Evolutionary conservation across 2,329 filamentous ascomycete species (phyloP).

Genomic region (Leptographium procerum): DNA sequence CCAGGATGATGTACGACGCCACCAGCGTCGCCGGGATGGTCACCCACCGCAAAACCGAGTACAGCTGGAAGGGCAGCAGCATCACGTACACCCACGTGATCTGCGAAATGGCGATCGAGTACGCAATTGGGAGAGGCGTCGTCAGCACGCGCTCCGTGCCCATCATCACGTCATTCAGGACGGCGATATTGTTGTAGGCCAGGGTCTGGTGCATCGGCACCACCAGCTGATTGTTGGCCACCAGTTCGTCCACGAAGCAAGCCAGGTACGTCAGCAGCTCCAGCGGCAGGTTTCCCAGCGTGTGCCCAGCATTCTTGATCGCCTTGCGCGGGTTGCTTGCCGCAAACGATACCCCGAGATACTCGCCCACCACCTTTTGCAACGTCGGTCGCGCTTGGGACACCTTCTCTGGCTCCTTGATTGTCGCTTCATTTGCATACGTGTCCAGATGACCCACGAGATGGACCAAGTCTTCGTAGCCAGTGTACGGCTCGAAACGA

Average conservation of each 20-base stretch:
- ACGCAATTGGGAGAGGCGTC: slow-evolving; percentile 59
- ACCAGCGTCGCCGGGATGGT: slow-evolving; percentile 57
- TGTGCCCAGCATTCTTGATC: slow-evolving; percentile 54
- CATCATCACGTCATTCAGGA: slow-evolving; percentile 53
- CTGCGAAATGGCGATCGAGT: slow-evolving; percentile 64
- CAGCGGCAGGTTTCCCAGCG: slow-evolving; percentile 60
- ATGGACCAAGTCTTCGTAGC: slow-evolving; percentile 54
- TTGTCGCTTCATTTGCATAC: slow-evolving; percentile 40
- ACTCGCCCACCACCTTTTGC: slow-evolving; percentile 48
- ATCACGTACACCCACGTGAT: slow-evolving; percentile 69
- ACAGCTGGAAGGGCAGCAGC: slow-evolving; percentile 62
- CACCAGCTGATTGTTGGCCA: slow-evolving; percentile 35
- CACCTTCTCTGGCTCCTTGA: slow-evolving; percentile 25
- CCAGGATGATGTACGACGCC: slow-evolving; percentile 63
- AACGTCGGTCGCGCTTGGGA: slow-evolving; percentile 18
- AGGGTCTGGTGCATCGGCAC: slow-evolving; percentile 40
- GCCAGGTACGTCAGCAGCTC: slow-evolving; percentile 58
- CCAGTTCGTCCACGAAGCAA: slow-evolving; percentile 46
- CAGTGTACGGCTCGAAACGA: slow-evolving; percentile 60
- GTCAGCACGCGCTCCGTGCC: slow-evolving; percentile 62
- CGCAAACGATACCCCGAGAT: slow-evolving; percentile 56
- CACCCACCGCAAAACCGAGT: slow-evolving; percentile 48
- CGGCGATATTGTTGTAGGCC: slow-evolving; percentile 35
- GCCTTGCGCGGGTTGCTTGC: slow-evolving; percentile 58
- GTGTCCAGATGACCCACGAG: slow-evolving; percentile 56